Base-by-base conservation (phyloP, 1,284 basidiomycete genomes). In the Ustilago cynodontis region DNA sequence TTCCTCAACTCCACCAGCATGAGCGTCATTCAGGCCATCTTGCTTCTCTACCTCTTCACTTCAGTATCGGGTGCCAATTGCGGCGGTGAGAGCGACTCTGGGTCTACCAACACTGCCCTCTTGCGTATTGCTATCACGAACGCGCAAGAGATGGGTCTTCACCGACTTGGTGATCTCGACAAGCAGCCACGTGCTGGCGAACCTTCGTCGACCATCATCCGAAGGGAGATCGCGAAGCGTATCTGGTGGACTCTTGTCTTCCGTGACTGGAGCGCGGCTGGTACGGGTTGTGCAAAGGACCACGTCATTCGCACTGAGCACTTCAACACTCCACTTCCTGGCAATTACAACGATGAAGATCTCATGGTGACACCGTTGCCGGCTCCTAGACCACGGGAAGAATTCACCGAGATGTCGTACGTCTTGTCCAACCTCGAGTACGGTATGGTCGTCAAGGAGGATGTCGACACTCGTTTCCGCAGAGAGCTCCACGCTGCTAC, bases 301-400 rank as follows among this genome's bases (percentile, higher is more conserved):
- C 80, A 83, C 63, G 47, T 70, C 16, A 78, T 85, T 58, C 74
- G 81, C 33, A 71, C 79, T 5, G 72, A 73, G 16, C 68, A 74
- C 41, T 84, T 83, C 79, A 85, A 85, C 69, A 85, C 82, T 11
- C 82, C 83, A 7, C 62, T 79, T 1, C 83, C 83, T 1, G 80
- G 78, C 47, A 85, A 85, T 73, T 80, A 78, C 71, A 85, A 85
- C 59, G 79, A 83, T 53, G 72, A 71, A 9, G 83, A 85, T 43
- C 79, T 85, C 45, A 68, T 77, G 56, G 20, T 55, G 22, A 56
- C 59, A 14, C 77, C 80, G 20, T 64, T 78, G 6, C 80, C 80
- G 10, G 45, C 79, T 1, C 73, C 78, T 0, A 65, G 75, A 13
- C 77, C 82, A 11, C 54, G 65, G 31, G 70, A 77, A 22, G 78